phyloP scores from a whole-genome alignment of 192 early-diverging fungal genomes.

The Funneliformis geosporum region DNA sequence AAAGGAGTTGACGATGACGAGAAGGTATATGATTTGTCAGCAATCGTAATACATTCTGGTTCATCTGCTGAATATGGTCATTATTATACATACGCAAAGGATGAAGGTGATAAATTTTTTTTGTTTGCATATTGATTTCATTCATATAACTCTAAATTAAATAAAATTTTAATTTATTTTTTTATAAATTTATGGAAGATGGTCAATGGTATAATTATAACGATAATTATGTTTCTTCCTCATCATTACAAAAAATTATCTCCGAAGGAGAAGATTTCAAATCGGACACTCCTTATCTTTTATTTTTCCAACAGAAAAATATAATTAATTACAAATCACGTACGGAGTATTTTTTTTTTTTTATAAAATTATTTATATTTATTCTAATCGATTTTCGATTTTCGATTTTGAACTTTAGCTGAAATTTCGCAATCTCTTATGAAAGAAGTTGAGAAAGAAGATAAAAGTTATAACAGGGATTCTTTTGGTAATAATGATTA shows the following conservation, averaged over 20 bases:
- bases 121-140: neutral
- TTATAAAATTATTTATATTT: neutral
- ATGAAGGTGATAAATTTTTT: conserved; percentile 25
- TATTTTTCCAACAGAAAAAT: conserved; percentile 40
- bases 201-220: conserved; percentile 41
- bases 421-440: neutral
- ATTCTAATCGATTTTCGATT: no score
- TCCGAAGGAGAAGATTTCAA: conserved; percentile 27
- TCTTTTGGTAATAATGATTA: neutral
- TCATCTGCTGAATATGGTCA: conserved; percentile 52
- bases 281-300: conserved; percentile 49
- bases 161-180: conserved; percentile 1
- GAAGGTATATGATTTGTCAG: conserved; percentile 42
- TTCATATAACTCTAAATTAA: no score
- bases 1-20: neutral
- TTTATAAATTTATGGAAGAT: conserved; percentile 1
- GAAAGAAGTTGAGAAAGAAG: neutral
- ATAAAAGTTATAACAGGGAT: no score
- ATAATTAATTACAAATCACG: neutral
- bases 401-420: neutral
- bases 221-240: conserved; percentile 38
- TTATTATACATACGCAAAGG: conserved; percentile 52
- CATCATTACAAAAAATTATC: conserved; percentile 35
- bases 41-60: conserved; percentile 52
- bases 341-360: neutral